These are phyloP conservation scores for Phytophthora pisi DNA, from an alignment of 352 stramenopile genomes.

Conservation along the genomic window DNA sequence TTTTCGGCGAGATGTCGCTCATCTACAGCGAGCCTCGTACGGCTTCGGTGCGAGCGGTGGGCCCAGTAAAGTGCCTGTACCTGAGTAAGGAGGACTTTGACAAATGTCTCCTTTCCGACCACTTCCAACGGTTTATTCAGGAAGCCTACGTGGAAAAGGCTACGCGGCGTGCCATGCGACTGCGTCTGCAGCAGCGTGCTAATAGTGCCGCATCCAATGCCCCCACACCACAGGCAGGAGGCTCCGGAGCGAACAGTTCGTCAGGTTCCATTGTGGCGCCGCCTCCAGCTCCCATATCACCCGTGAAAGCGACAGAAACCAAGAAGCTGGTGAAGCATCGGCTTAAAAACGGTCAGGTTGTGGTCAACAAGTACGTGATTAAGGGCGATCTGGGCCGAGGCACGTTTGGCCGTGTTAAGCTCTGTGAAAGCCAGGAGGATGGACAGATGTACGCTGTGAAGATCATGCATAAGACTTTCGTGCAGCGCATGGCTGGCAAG, in stretches of 20 bases:
- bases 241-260: slow-evolving; percentile 29
- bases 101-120: slow-evolving; percentile 80
- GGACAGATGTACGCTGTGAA: slow-evolving; percentile 87
- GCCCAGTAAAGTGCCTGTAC: slow-evolving; percentile 86
- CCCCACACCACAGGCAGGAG: slow-evolving; percentile 21
- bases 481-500: slow-evolving; percentile 88
- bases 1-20: slow-evolving; percentile 89
- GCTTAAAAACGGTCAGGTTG: slow-evolving; percentile 84
- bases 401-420: slow-evolving; percentile 89
- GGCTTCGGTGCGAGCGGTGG: slow-evolving; percentile 77
- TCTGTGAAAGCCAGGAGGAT: slow-evolving; percentile 83
- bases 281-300: slow-evolving; percentile 55
- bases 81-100: slow-evolving; percentile 90
- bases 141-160: slow-evolving; percentile 88
- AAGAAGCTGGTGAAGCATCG: slow-evolving; percentile 84
- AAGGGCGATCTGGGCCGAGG: slow-evolving; percentile 91
- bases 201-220: slow-evolving; percentile 31
- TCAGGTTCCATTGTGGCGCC: slow-evolving; percentile 38
- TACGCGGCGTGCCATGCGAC: slow-evolving; percentile 79
- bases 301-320: slow-evolving; percentile 74
- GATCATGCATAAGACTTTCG: slow-evolving; percentile 91
- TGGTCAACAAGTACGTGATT: slow-evolving; percentile 95
- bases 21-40: slow-evolving; percentile 90
- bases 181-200: slow-evolving; percentile 68
- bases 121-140: slow-evolving; percentile 88